These are phyloP conservation scores for Pythium coloratum DNA, from an alignment of 352 stramenopile genomes.

Conservation along the genomic window DNA sequence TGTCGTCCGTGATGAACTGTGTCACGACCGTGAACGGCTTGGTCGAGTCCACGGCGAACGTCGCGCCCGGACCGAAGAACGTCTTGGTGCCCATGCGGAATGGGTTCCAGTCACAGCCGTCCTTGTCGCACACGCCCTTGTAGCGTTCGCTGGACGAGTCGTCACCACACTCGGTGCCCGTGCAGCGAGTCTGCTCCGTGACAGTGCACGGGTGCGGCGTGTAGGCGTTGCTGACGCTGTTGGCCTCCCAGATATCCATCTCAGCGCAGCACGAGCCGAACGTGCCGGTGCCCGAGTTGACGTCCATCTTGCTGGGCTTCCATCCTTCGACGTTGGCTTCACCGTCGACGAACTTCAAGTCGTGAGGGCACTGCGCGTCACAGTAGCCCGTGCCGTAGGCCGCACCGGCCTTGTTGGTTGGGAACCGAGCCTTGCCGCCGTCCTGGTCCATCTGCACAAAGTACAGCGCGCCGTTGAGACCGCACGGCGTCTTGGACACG, in stretches of 20 bases:
- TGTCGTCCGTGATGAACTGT: conserved; percentile 67
- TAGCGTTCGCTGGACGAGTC: conserved; percentile 46
- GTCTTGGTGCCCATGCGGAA: conserved; percentile 66
- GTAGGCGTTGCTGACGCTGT: conserved; percentile 25
- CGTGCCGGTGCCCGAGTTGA: conserved; percentile 48
- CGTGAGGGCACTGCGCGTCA: conserved; percentile 66
- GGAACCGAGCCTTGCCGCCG: conserved; percentile 44
- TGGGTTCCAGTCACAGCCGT: conserved; percentile 73
- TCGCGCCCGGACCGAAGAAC: conserved; percentile 59
- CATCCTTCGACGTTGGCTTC: conserved; percentile 63
- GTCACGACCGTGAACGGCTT: conserved; percentile 70
- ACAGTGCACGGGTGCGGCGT: conserved; percentile 41
- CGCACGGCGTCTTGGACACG: conserved; percentile 63
- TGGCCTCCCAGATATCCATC: conserved; percentile 41
- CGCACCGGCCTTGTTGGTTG: conserved; percentile 55
- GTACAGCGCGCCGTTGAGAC: conserved; percentile 73
- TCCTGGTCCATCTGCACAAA: conserved; percentile 75
- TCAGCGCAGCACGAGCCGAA: conserved; percentile 72
- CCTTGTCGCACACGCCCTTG: conserved; percentile 75
- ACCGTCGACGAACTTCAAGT: conserved; percentile 82
- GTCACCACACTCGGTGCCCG: conserved; percentile 43
- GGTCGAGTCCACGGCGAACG: conserved; percentile 60
- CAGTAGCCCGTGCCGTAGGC: conserved; percentile 74
- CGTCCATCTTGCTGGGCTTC: conserved; percentile 20
- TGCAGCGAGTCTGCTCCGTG: conserved; percentile 39